Evolutionary conservation across 1,284 basidiomycete genomes (phyloP).

Genomic region (Tilletia horrida): DNA sequence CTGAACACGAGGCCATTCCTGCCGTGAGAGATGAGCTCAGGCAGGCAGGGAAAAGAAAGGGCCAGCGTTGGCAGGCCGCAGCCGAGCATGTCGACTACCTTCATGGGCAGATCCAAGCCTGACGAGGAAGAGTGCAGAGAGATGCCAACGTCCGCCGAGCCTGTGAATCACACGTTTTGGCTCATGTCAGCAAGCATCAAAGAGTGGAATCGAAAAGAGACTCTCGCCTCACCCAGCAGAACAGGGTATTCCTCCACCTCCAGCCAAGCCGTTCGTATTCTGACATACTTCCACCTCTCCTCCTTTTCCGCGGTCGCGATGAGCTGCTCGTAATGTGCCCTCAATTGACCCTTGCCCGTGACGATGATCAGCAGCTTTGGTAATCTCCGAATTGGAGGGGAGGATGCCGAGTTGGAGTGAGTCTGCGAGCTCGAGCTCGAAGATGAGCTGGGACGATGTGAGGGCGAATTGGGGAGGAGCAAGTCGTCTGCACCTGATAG

Average conservation of each 20-base stretch:
- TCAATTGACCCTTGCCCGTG: slow-evolving; percentile 85
- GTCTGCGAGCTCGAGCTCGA: slow-evolving; percentile 18
- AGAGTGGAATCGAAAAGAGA: too few relatives aligned
- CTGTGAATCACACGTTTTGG: slow-evolving; percentile 58
- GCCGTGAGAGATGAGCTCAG: slow-evolving; percentile 79
- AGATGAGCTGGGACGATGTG: slow-evolving; percentile 23
- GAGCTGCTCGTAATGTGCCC: slow-evolving; percentile 69
- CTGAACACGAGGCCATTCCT: slow-evolving; percentile 78
- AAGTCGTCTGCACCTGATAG: too few relatives aligned
- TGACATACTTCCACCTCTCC: slow-evolving; percentile 73
- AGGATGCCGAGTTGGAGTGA: neutral
- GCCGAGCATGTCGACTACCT: slow-evolving; percentile 99
- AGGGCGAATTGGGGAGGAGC: too few relatives aligned
- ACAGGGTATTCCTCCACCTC: slow-evolving; percentile 41
- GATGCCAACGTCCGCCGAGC: slow-evolving; percentile 86
- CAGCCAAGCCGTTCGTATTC: slow-evolving; percentile 62
- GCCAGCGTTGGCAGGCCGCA: slow-evolving; percentile 91
- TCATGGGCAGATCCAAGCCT: slow-evolving; percentile 93
- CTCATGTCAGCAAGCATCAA: too few relatives aligned
- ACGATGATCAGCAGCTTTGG: slow-evolving; percentile 66
- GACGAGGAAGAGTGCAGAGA: slow-evolving; percentile 87
- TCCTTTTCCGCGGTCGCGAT: slow-evolving; percentile 62
- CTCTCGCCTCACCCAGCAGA: slow-evolving; percentile 26
- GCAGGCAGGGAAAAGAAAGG: slow-evolving; percentile 76
- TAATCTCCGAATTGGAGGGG: slow-evolving; percentile 18